Evolutionary conservation across 495 filamentous ascomycete genomes (phyloP), one percentile per base, ranked within the genome.

Genomic region (Podospora australis): DNA sequence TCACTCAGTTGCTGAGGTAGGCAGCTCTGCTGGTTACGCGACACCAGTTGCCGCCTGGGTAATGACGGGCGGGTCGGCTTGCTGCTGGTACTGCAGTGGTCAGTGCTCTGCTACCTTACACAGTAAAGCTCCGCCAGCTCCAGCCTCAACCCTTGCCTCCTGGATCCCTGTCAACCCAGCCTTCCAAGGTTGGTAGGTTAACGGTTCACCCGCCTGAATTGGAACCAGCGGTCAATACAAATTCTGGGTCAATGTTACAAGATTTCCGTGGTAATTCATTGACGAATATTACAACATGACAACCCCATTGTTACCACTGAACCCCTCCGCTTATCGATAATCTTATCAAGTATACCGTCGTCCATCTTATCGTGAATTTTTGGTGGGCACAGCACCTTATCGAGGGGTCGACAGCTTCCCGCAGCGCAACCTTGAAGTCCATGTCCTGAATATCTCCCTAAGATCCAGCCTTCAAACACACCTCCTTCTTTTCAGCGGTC

Each of bases 41-140:
- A 70, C 62, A 54, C 59, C 58, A 39, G 49, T 65, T 63, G 65
- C 64, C 64, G 66, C 66, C 66, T 67, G 51, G 52, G 44, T 50
- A 42, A 14, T 6, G 48, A 48, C 43, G 49, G 58, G 58, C 58
- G 52, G 32, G 32, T 49, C 55, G 46, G n/a, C n/a, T n/a, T n/a
- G n/a, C n/a, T n/a, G n/a, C n/a, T n/a, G n/a, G n/a, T 55, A 55
- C 56, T 17, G 14, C 48, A 52, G 55, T 52, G 48, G 49, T 46
- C 58, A 58, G 49, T 44, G 39, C 52, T 50, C 49, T 40, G 48
- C 39, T 28, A 13, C 44, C 45, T 48, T 52, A 19, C 46, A 30
- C 26, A 30, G 26, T 30, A 30, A 30, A 13, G 6, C 6, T 30
- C 26, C 6, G 6, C 13, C 6, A 30, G 13, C 26, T 14, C 21